Percentiles rank a stretch among this genome's conserved stretches.
Evolutionary conservation across 257 asterid species (phyloP).

Genomic region (Asclepias syriaca): DNA sequence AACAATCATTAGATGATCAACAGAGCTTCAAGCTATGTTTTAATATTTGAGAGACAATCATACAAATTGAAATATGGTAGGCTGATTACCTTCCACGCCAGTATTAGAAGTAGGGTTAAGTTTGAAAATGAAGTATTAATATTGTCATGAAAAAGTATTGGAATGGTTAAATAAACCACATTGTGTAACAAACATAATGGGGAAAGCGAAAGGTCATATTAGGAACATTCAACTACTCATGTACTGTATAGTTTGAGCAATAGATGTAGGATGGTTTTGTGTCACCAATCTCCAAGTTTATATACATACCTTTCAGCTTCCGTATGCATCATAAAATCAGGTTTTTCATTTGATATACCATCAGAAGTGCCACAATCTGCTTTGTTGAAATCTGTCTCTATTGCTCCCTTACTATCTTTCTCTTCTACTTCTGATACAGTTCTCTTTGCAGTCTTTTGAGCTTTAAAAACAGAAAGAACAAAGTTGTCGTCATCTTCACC

Average conservation of each 20-base stretch:
- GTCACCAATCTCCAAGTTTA: background rate
- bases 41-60: background rate
- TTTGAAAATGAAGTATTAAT: background rate
- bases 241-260: background rate
- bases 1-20: background rate
- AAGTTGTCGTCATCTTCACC: conserved; percentile 38
- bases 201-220: background rate
- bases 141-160: background rate
- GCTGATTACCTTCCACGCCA: background rate
- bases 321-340: background rate
- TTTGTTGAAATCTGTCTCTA: conserved; percentile 22
- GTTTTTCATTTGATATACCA: conserved; percentile 24
- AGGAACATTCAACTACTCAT: background rate
- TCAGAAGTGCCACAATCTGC: conserved; percentile 24
- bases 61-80: background rate
- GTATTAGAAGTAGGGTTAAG: background rate
- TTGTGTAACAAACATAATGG: background rate
- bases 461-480: conserved; percentile 35
- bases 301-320: conserved; percentile 10
- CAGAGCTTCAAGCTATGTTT: background rate
- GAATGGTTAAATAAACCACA: background rate
- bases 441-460: conserved; percentile 22
- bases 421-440: conserved; percentile 25
- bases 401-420: conserved; percentile 21
- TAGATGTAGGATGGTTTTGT: background rate